A percentile compares a stretch with the other conserved stretches of the same genome.
Evolutionary conservation across 495 filamentous ascomycete species (phyloP).

Genomic region (Parathielavia appendiculata): DNA sequence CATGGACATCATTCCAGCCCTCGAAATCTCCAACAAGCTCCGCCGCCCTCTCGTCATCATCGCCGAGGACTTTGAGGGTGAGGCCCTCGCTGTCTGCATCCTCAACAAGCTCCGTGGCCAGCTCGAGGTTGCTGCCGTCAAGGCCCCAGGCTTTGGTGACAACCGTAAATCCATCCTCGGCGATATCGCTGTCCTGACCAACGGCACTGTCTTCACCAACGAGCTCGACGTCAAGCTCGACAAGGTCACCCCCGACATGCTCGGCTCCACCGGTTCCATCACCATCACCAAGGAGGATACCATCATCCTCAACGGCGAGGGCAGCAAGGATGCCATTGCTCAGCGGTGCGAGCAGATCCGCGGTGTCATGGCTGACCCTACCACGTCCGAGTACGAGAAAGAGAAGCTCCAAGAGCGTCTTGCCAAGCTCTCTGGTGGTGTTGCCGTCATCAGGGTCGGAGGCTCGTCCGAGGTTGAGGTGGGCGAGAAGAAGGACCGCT

Average conservation of each 20-base stretch:
- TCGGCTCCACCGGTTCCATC: slow-evolving; percentile 94
- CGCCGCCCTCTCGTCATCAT: slow-evolving; percentile 97
- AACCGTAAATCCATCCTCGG: slow-evolving; percentile 99
- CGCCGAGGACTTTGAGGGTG: slow-evolving; percentile 97
- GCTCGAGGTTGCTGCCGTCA: slow-evolving; percentile 96
- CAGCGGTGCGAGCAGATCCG: slow-evolving; percentile 99
- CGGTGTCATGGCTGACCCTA: slow-evolving; percentile 87
- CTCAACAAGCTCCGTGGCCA: slow-evolving; percentile 99
- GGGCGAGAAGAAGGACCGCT: slow-evolving; percentile 98
- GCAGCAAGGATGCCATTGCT: slow-evolving; percentile 86
- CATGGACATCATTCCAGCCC: slow-evolving; percentile 95
- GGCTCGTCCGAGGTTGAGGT: slow-evolving; percentile 98
- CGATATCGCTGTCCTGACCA: slow-evolving; percentile 90
- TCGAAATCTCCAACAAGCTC: slow-evolving; percentile 91
- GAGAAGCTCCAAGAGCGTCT: slow-evolving; percentile 99
- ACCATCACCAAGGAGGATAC: slow-evolving; percentile 99
- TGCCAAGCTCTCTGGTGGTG: slow-evolving; percentile 97
- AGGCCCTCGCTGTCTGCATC: slow-evolving; percentile 97
- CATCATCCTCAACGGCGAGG: slow-evolving; percentile 96
- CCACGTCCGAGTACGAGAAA: slow-evolving; percentile 97
- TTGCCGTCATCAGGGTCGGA: slow-evolving; percentile 98
- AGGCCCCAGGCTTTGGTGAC: slow-evolving; percentile 98
- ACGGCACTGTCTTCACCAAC: slow-evolving; percentile 94
- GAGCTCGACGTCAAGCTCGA: slow-evolving; percentile 98
- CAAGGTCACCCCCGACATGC: slow-evolving; percentile 91